Evolutionary conservation across 1,284 basidiomycete species (phyloP), one percentile per base, ranked within the genome.

Genomic region (Malassezia restricta): DNA sequence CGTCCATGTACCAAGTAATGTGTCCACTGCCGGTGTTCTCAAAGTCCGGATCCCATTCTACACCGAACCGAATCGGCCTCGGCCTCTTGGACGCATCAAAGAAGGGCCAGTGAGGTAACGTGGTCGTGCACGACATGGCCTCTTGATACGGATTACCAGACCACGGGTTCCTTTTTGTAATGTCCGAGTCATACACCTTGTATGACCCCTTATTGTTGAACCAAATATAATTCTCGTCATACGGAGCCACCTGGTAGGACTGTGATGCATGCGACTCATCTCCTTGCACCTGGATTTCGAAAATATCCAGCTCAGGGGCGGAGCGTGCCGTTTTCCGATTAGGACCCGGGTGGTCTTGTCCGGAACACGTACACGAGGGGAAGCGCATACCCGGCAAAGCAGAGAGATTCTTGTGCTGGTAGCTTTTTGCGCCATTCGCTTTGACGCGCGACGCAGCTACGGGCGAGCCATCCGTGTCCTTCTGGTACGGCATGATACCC

Each of bases 201-300:
- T 55, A 57, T 8, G 40, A 43, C 11, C 40, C 51, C 3, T 44
- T 41, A 8, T 59, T 40, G 15, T 62, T 50, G 47, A 61, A 56
- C 67, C 70, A 71, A 7, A 55, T 52, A 48, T 68, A 69, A 15
- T 55, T 56, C 20, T 58, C 49, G 49, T 71, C 68, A 43, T 71
- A 74, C 8, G 73, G 73, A 1, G 70, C 73, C 20, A 66, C 56
- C 51, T 74, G 72, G 33, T 66, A 58, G n/a, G 71, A 71, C 55
- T 66, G 60, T 55, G 68, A 74, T 3, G 65, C 69, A 32, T 58
- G 61, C 29, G 63, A 62, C 30, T 9, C n/a, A 55, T 57, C 71
- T 11, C 54, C 38, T 81, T 82, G 75, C 79, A 76, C 77, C 61
- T 82, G 78, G 5, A 68, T 65, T 53, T 74, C 71, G 43, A 71